Evolutionary conservation across 768 basidiomycete genomes (phyloP), one percentile per base, ranked within the genome.

Genomic region (Tubosaeta sp.): DNA sequence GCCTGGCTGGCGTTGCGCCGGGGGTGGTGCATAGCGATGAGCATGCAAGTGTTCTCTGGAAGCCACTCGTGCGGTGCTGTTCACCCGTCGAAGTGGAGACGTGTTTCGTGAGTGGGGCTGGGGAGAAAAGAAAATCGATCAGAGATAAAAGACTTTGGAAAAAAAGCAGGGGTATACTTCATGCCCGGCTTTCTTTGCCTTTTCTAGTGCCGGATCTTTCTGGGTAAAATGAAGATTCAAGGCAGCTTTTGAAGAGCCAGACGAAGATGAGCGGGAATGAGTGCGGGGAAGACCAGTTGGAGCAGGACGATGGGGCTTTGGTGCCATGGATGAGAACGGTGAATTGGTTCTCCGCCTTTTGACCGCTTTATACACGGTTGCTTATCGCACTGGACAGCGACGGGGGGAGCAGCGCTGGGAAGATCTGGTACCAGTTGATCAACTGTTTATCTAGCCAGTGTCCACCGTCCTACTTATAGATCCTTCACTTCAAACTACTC

Each of bases 221-320:
- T 85, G 82, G 0, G 87, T 87, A 52, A 88, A 74, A 42, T 85
- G 84, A 13, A 88, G 74, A 61, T 80, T 86, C 46, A 79, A 60
- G 16, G 75, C 77, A 16, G 83, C 67, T 64, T 79, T 84, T 16
- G 82, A 79, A 33, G 78, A 75, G 22, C 73, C 70, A 5, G 68
- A 65, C 4, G 86, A 87, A 46, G 82, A 79, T 17, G 78, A 75
- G 59, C 85, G 80, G 25, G 85, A 83, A 61, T 87, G 85, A 3
- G 81, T 71, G 60, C 83, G 83, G 54, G 77, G 71, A 41, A 74
- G 74, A 49, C 71, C 74, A 33, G 79, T 66, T 47, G 74, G 66
- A 43, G 72, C 69, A 37, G 72, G 64, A 60, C 79, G 74, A 59
- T 81, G 77, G 46, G 72, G 61, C 70, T 79, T 83, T 57, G 71